These are phyloP conservation scores for Zarea fungicola DNA, from an alignment of 2,329 filamentous ascomycete genomes.

Conservation along the genomic window DNA sequence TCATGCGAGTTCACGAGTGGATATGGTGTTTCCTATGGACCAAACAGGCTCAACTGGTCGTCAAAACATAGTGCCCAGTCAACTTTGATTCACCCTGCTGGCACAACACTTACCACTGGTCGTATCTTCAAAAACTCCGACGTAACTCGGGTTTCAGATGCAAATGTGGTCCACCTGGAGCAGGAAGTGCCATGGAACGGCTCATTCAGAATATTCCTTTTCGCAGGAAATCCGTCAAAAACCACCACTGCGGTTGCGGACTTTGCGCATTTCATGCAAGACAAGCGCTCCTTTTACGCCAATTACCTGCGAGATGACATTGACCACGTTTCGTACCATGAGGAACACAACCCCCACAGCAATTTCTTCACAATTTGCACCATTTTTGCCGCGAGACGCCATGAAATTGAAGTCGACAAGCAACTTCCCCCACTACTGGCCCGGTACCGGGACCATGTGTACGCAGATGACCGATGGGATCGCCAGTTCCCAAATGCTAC, in stretches of 20 bases:
- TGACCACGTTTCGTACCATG: slow-evolving; percentile 64
- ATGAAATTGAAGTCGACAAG: slow-evolving; percentile 65
- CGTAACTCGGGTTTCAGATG: slow-evolving; percentile 81
- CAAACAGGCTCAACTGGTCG: slow-evolving; percentile 83
- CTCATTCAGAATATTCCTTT: slow-evolving; percentile 80
- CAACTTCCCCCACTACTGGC: slow-evolving; percentile 66
- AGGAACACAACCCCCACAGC: slow-evolving; percentile 79
- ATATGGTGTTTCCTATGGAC: slow-evolving; percentile 80
- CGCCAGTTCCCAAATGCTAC: slow-evolving; percentile 61
- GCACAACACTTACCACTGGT: slow-evolving; percentile 65
- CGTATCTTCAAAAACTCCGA: slow-evolving; percentile 71
- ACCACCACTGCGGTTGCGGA: slow-evolving; percentile 63
- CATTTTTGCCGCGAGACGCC: slow-evolving; percentile 63
- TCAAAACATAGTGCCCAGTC: slow-evolving; percentile 66
- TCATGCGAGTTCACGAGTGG: slow-evolving; percentile 89
- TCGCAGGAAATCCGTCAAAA: slow-evolving; percentile 62
- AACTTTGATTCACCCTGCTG: slow-evolving; percentile 59
- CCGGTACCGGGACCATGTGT: slow-evolving; percentile 76
- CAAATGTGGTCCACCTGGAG: slow-evolving; percentile 85
- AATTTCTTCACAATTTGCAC: slow-evolving; percentile 75
- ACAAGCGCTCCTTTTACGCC: slow-evolving; percentile 66
- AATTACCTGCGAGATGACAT: slow-evolving; percentile 59
- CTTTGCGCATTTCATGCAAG: slow-evolving; percentile 59
- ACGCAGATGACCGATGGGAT: slow-evolving; percentile 79
- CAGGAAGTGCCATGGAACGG: slow-evolving; percentile 87